Conservation (phyloP, 176 grass and related monocot genomes). For the Aegilops sharonensis region DNA sequence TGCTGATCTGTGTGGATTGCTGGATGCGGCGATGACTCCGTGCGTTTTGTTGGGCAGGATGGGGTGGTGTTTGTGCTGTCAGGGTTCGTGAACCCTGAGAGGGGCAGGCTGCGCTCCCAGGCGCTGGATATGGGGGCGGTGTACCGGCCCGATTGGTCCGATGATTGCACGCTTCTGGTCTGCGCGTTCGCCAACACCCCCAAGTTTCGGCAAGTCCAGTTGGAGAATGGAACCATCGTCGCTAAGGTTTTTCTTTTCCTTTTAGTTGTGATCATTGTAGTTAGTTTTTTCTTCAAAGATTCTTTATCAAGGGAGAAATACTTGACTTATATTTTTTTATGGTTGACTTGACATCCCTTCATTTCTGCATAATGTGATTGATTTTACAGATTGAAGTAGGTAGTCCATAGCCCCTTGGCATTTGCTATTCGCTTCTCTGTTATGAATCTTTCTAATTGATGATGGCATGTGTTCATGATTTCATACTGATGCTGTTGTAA, state of each 20-base stretch:
- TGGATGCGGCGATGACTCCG: background rate
- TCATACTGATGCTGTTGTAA: background rate
- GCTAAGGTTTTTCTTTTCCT: slow-evolving; percentile 52
- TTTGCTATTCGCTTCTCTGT: background rate
- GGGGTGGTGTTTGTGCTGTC: slow-evolving; percentile 76
- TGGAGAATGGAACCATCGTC: slow-evolving; percentile 76
- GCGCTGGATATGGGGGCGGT: slow-evolving; percentile 87
- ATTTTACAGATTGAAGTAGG: background rate
- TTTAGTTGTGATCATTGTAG: background rate
- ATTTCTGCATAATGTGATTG: background rate
- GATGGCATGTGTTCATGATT: background rate
- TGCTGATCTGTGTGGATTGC: background rate
- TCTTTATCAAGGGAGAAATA: background rate
- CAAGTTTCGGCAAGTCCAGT: slow-evolving; percentile 80
- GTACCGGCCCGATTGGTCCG: slow-evolving; percentile 77
- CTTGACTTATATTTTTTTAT: too few species aligned
- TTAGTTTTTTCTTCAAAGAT: background rate
- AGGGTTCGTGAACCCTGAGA: slow-evolving; percentile 90
- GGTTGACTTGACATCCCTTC: background rate
- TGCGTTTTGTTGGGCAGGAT: slow-evolving; percentile 43
- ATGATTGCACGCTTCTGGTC: slow-evolving; percentile 83
- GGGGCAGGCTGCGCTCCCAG: slow-evolving; percentile 65
- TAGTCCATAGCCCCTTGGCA: background rate
- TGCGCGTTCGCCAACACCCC: slow-evolving; percentile 86
- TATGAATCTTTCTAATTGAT: background rate